These are phyloP conservation scores for Sclerotiophoma versabilis DNA, from an alignment of 2,329 filamentous ascomycete genomes.

Conservation along the genomic window DNA sequence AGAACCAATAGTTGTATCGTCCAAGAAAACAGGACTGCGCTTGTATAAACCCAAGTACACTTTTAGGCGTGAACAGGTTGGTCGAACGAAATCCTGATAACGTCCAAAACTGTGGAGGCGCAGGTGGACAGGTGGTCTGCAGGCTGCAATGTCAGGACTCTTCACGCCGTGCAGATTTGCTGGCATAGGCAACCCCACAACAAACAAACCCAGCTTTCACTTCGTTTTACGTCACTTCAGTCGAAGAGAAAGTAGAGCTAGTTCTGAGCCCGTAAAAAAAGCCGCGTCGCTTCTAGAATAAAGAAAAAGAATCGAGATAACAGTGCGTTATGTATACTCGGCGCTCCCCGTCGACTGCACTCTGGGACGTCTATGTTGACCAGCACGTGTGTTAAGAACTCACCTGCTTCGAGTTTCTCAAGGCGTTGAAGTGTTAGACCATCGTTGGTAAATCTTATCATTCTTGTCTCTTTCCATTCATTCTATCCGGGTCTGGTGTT, in stretches of 20 bases:
- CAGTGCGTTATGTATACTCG: too few relatives aligned
- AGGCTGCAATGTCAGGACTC: slow-evolving; percentile 9
- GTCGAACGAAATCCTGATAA: not conserved
- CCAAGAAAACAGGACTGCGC: not conserved
- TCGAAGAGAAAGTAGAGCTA: not conserved
- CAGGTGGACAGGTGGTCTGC: not conserved
- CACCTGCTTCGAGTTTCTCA: too few relatives aligned
- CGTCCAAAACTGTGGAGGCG: not conserved
- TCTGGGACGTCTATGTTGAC: too few relatives aligned
- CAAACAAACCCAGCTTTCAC: slow-evolving; percentile 27
- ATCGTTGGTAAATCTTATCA: too few relatives aligned
- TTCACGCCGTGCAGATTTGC: slow-evolving; percentile 5
- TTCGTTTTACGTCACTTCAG: not conserved
- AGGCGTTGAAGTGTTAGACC: too few relatives aligned
- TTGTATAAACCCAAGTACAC: not conserved
- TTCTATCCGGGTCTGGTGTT: not conserved
- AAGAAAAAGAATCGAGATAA: not conserved
- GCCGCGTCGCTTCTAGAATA: not conserved
- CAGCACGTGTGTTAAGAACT: too few relatives aligned
- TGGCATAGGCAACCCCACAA: slow-evolving; percentile 27
- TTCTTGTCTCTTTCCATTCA: not conserved
- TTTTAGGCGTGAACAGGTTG: not conserved
- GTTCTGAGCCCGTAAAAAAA: not conserved
- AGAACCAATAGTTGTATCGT: not conserved
- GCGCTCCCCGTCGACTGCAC: too few relatives aligned